Conservation (phyloP, 2,329 filamentous ascomycete genomes). For the Phaeosphaeria sp. region DNA sequence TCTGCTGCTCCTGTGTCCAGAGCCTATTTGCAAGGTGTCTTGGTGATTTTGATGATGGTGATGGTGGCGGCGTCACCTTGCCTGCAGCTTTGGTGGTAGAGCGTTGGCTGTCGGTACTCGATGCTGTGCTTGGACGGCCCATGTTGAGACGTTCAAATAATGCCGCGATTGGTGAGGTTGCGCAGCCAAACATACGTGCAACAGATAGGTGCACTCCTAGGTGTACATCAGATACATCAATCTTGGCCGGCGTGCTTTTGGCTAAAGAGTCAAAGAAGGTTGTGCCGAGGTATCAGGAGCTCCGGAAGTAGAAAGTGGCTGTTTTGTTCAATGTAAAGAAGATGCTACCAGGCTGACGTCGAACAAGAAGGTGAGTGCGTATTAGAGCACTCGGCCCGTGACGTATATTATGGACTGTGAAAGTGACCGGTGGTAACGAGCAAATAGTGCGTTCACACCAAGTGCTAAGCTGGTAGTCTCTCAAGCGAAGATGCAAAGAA, state of each 20-base stretch:
- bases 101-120: constrained; percentile 2
- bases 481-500: not conserved
- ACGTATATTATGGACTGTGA: not conserved
- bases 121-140: constrained; percentile 7
- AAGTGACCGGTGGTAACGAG: not conserved
- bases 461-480: not conserved
- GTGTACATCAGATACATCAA: too few species aligned
- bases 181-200: constrained; percentile 1
- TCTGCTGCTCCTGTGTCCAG: constrained; percentile 25
- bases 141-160: constrained; percentile 14
- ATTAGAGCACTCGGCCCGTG: not conserved
- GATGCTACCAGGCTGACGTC: not conserved
- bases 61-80: constrained; percentile 1
- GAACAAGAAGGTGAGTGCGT: not conserved
- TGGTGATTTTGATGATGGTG: constrained; percentile 15
- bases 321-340: not conserved
- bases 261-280: not conserved
- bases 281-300: not conserved
- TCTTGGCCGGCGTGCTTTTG: not conserved
- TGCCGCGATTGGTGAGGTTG: constrained; percentile 1
- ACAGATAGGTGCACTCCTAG: too few species aligned
- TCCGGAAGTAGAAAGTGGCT: not conserved
- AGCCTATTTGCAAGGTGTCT: constrained; percentile 22
- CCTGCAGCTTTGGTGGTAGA: constrained; percentile 7
- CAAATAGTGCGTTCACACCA: not conserved